phyloP scores from a whole-genome alignment of 1,284 basidiomycete genomes.

The Ganoderma leucocontextum region DNA sequence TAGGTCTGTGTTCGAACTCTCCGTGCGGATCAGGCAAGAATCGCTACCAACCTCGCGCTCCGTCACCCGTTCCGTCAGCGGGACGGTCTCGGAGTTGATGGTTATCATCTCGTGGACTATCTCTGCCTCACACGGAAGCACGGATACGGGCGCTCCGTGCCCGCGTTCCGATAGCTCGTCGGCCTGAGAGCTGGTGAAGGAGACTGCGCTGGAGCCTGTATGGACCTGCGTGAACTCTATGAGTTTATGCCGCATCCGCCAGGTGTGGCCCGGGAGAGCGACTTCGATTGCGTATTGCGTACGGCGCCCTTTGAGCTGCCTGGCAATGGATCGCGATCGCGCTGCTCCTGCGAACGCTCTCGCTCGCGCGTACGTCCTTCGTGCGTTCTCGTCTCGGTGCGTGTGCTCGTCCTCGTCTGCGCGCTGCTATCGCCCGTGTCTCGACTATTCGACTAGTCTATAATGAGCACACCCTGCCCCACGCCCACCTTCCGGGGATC shows the following conservation, averaged over 20 bases:
- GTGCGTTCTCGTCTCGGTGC: conserved; percentile 14
- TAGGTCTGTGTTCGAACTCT: conserved; percentile 22
- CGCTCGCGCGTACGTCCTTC: conserved; percentile 17
- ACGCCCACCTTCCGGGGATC: conserved; percentile 24
- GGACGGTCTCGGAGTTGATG: conserved; percentile 19
- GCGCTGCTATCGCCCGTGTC: conserved; percentile 16
- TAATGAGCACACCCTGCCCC: conserved; percentile 20
- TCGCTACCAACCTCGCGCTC: conserved; percentile 23
- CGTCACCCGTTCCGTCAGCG: conserved; percentile 14
- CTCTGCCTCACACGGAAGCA: conserved; percentile 10
- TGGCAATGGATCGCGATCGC: conserved; percentile 8
- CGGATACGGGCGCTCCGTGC: conserved; percentile 18
- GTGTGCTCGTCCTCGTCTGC: conserved; percentile 9
- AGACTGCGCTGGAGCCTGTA: conserved; percentile 9
- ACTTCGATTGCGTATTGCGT: neutral
- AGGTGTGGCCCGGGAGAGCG: conserved; percentile 4
- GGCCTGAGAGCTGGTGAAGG: conserved; percentile 1
- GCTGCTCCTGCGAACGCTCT: conserved; percentile 10
- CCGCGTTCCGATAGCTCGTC: conserved; percentile 18
- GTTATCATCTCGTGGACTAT: conserved; percentile 16
- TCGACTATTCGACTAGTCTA: conserved; percentile 17
- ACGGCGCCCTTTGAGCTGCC: neutral
- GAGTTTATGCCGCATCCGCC: conserved; percentile 1
- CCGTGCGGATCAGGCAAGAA: conserved; percentile 15
- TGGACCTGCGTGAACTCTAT: conserved; percentile 6